These are phyloP conservation scores for Aristolochia californica DNA, from an alignment of 164 flowering plant genomes.

Conservation along the genomic window DNA sequence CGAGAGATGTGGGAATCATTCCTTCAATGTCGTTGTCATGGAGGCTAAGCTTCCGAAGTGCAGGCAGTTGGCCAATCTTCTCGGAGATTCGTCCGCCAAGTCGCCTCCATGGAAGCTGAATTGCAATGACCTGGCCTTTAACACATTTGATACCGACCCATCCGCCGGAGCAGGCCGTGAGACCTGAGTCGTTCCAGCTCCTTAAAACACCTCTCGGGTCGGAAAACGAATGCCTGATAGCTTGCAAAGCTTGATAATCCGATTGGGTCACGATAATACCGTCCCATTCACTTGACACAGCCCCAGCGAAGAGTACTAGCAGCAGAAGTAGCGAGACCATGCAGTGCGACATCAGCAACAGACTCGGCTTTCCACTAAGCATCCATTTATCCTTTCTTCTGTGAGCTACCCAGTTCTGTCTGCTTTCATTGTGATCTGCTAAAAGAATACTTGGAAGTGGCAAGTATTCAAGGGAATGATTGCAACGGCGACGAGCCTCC, in stretches of 20 bases:
- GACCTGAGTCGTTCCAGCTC: constrained; percentile 61
- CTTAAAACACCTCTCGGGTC: constrained; percentile 43
- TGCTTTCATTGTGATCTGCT: background rate
- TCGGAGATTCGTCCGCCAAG: constrained; percentile 64
- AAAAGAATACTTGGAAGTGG: no score
- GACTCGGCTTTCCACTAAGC: background rate
- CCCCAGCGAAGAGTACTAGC: constrained; percentile 8
- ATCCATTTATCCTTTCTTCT: background rate
- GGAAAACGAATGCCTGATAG: constrained; percentile 40
- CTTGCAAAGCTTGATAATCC: constrained; percentile 51
- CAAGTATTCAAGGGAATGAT: no score
- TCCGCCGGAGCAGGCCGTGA: constrained; percentile 64
- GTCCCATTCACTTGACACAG: constrained; percentile 31
- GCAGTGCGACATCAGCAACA: background rate
- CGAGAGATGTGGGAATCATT: constrained; percentile 53
- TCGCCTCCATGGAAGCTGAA: constrained; percentile 88
- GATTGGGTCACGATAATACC: constrained; percentile 43
- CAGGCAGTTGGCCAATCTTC: constrained; percentile 54
- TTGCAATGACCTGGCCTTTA: constrained; percentile 57
- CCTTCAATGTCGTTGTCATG: constrained; percentile 68
- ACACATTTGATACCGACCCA: constrained; percentile 89
- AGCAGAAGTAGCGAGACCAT: constrained; percentile 17
- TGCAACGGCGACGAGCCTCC: no score
- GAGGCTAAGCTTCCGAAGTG: constrained; percentile 66
- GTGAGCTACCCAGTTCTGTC: background rate